Percentiles rank a stretch among this genome's conserved stretches.
phyloP scores from a whole-genome alignment of 352 stramenopile genomes.

The Phytophthora sansomeana region DNA sequence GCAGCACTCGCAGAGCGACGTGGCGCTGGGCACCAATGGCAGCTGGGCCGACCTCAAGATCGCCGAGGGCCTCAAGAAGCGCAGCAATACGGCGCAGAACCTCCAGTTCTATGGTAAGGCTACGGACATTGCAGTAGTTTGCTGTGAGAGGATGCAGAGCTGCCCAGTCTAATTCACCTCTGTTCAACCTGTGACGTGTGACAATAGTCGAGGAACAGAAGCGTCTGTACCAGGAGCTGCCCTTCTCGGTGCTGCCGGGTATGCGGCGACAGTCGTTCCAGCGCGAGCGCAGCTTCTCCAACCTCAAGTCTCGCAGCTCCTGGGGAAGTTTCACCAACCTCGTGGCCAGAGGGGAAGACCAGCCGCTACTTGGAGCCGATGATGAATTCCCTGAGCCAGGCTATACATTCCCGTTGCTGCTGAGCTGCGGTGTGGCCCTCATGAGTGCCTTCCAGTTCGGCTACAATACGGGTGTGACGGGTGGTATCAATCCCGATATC shows the following conservation, averaged over 20 bases:
- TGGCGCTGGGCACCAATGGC: conserved; percentile 69
- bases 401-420: conserved; percentile 71
- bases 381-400: conserved; percentile 72
- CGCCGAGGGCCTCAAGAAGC: conserved; percentile 77
- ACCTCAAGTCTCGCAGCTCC: conserved; percentile 67
- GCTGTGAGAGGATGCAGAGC: neutral
- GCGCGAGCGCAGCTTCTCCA: conserved; percentile 75
- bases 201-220: conserved; percentile 74
- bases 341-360: conserved; percentile 68
- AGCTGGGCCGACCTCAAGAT: conserved; percentile 75
- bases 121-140: neutral
- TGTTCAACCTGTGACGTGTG: conserved; percentile 27
- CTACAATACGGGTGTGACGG: conserved; percentile 80
- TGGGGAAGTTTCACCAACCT: conserved; percentile 68
- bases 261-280: conserved; percentile 81
- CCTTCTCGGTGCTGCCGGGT: conserved; percentile 72
- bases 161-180: conserved; percentile 1
- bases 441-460: conserved; percentile 79
- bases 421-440: conserved; percentile 73
- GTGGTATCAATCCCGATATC: conserved; percentile 63
- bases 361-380: conserved; percentile 63
- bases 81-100: conserved; percentile 82
- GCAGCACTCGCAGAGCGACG: conserved; percentile 77
- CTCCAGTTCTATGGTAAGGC: conserved; percentile 77
- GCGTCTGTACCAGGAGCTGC: conserved; percentile 76